Evolutionary conservation across 2,329 filamentous ascomycete genomes (phyloP), one percentile per base, ranked within the genome.

Genomic region (Akanthomyces uredinophilus): DNA sequence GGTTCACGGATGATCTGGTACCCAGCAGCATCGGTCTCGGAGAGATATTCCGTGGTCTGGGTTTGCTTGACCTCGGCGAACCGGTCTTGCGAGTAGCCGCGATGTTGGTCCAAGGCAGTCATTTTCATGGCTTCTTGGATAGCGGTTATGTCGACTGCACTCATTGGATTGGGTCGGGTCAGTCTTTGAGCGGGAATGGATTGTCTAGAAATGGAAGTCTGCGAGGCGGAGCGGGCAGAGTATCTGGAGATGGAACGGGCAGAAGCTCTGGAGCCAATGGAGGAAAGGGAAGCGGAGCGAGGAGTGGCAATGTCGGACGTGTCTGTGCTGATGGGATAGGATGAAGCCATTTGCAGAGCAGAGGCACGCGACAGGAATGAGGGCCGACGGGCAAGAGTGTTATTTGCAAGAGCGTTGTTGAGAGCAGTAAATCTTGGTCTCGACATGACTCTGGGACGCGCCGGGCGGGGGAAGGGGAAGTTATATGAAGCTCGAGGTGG

Each of bases 1-100:
- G 85, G 84, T 72, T 88, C 83, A 57, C 79, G 76, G 63, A 88
- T 77, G 63, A 88, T 76, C 73, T 87, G 85, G 72, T 86, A 86
- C 66, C 85, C 85, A 64, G 75, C 75, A 65, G 85, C 85, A 67
- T 79, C 73, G 61, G 75, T 72, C 69, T 83, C 73, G 52, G 78
- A 66, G 54, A 84, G 68, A 70, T 87, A 85, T 65, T 86, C 79
- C 51, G 83, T 86, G 58, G 75, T 69, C 49, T 74, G 72, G 65
- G 78, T 71, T 69, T 88, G 85, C 65, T 81, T 76, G 67, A 87
- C 79, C 70, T 83, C 80, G 64, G 75, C 76, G 67, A 81, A 86
- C 70, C 80, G 77, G 70, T 83, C 78, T 70, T 84, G 81, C 67
- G 78, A 74, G 72, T 87, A 87, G 64, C 85, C 85, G 67, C 82